Evolutionary conservation across 148 eudicot genomes (phyloP), one percentile per base, ranked within the genome.

Genomic region (Silene uniflora): DNA sequence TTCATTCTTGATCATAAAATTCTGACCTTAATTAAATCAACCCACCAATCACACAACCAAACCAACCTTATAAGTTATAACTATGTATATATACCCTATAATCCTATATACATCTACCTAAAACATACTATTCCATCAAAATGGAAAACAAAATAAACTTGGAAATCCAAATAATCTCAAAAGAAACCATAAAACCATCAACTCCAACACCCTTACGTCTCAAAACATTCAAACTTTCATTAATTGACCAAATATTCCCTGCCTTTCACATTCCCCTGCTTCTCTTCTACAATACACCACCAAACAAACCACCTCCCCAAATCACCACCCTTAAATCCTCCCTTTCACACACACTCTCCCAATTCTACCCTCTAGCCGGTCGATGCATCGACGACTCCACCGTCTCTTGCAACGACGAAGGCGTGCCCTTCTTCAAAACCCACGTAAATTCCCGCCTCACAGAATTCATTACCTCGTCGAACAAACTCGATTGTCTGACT

Each of bases 141-240:
- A 72, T 56, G 63, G 25, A 67, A 23, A 29, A 75, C 0, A 24
- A 54, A 35, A 54, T 17, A 19, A 25, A 29, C 0, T 3, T 76
- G 1, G 19, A 61, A 75, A 18, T 87, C 55, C 46, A 80, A 56
- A 72, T 78, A n/a, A 10, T 81, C 29, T 89, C 88, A 6, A 83
- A 7, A 10, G 87, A 83, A 24, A 46, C 61, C 10, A 84, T 89
- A 75, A 86, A 73, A 67, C 93, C 93, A 73, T 82, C 89, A 46
- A 49, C 79, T 67, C 80, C 86, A 56, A 84, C 87, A 49, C 85
- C 87, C 1, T 6, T 69, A 32, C 63, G 84, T 21, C 85, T 79
- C n/a, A 47, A 76, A 74, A 76, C 75, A 65, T 83, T 61, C 75
- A 77, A 67, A 27, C 79, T 84, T 27, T 86, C 86, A 2, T 67